Percentiles rank a stretch among this genome's conserved stretches.
phyloP scores from a whole-genome alignment of 345 rosid species.

The Sonneratia caseolaris region DNA sequence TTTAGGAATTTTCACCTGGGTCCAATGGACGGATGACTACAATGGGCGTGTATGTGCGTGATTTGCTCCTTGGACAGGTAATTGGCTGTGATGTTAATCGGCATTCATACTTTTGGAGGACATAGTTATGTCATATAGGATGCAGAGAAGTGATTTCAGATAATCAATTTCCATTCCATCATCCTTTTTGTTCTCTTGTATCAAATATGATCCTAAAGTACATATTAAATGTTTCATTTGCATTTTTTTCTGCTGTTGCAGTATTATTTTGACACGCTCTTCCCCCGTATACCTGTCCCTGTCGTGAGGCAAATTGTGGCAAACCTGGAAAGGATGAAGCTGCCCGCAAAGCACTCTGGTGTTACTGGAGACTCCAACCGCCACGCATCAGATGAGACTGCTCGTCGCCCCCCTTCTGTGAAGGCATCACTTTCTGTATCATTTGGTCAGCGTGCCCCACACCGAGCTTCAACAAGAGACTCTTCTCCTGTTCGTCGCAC shows the following conservation, averaged over 20 bases:
- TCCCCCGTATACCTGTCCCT: slow-evolving; percentile 96
- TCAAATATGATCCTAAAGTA: background rate
- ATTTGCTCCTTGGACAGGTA: slow-evolving; percentile 97
- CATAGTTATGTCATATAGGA: background rate
- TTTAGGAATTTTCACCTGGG: slow-evolving; percentile 94
- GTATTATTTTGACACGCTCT: slow-evolving; percentile 95
- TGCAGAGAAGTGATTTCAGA: background rate
- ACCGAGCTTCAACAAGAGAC: slow-evolving; percentile 96
- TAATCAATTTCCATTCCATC: background rate
- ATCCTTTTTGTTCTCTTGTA: background rate
- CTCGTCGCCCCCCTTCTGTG: slow-evolving; percentile 96
- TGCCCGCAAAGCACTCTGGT: slow-evolving; percentile 71
- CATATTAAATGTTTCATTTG: background rate
- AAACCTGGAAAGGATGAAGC: slow-evolving; percentile 87
- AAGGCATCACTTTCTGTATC: slow-evolving; percentile 99
- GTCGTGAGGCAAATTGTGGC: slow-evolving; percentile 71
- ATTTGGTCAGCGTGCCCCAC: slow-evolving; percentile 99
- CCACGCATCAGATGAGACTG: slow-evolving; percentile 89
- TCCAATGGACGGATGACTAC: slow-evolving; percentile 70
- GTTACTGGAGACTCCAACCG: slow-evolving; percentile 65
- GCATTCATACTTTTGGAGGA: background rate
- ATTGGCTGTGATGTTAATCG: slow-evolving; percentile 10
- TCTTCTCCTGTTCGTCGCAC: slow-evolving; percentile 94
- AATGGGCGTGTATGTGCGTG: slow-evolving; percentile 91
- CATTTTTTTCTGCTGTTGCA: slow-evolving; percentile 22